phyloP scores from a whole-genome alignment of 169 alveolate species.

The Babesia divergens region DNA sequence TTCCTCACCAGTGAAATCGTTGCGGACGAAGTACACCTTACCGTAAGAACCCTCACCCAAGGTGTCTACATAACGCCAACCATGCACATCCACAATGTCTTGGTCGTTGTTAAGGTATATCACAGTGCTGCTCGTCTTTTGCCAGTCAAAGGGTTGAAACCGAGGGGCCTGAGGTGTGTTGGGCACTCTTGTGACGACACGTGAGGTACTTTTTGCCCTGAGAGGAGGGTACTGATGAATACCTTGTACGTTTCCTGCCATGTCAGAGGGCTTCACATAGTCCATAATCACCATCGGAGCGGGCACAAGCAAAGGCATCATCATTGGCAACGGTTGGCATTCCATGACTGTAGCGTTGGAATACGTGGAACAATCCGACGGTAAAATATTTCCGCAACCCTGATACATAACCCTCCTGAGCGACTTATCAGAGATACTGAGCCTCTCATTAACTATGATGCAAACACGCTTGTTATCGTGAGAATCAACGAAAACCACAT shows the following conservation, averaged over 20 bases:
- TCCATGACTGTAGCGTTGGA: not conserved
- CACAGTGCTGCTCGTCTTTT: not conserved
- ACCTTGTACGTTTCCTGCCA: not conserved
- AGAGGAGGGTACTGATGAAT: not conserved
- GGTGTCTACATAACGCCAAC: constrained; percentile 59
- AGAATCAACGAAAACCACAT: not conserved
- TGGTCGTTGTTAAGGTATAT: constrained; percentile 45
- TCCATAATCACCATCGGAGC: not conserved
- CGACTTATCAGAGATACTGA: not conserved
- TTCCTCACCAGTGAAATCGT: constrained; percentile 49
- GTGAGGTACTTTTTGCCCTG: not conserved
- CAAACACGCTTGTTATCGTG: constrained; percentile 23
- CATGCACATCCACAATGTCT: constrained; percentile 49
- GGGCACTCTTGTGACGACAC: constrained; percentile 5
- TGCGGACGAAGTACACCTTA: constrained; percentile 51
- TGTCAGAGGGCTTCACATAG: not conserved
- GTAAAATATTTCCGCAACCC: not conserved
- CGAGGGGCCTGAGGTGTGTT: not conserved
- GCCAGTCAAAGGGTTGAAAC: not conserved
- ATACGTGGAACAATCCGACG: not conserved
- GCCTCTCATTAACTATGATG: not conserved
- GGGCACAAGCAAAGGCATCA: not conserved
- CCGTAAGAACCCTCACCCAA: constrained; percentile 65
- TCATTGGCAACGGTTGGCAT: constrained; percentile 1
- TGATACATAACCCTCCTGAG: not conserved